These are phyloP conservation scores for Solanum corneliomulleri DNA, from an alignment of 257 asterid species.

Conservation along the genomic window DNA sequence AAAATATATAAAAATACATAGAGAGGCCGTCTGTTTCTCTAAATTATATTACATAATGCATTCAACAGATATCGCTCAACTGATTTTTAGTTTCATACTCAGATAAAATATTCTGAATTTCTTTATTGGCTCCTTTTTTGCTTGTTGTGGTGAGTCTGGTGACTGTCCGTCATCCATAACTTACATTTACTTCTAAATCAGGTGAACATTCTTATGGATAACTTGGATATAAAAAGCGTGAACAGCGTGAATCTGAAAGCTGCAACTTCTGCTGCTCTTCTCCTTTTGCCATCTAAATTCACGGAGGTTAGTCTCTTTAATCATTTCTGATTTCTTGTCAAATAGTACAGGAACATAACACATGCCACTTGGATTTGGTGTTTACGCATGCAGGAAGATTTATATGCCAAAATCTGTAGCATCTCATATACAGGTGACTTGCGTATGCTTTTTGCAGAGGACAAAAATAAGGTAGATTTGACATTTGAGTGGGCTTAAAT, in stretches of 20 bases:
- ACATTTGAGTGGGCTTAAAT: conserved; percentile 4
- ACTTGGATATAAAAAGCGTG: conserved; percentile 37
- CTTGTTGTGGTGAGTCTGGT: neutral
- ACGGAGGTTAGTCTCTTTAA: conserved; percentile 45
- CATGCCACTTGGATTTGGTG: neutral
- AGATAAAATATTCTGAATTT: neutral
- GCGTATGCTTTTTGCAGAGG: conserved; percentile 91
- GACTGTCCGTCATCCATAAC: neutral
- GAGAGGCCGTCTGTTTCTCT: neutral
- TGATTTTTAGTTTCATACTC: neutral
- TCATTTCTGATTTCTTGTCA: neutral
- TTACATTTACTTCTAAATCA: conserved; percentile 2
- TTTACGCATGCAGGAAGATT: conserved; percentile 61
- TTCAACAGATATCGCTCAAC: neutral
- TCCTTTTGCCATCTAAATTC: conserved; percentile 76
- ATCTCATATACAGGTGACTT: conserved; percentile 87
- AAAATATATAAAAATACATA: neutral
- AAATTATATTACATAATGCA: neutral
- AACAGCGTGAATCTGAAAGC: conserved; percentile 67
- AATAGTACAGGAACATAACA: neutral
- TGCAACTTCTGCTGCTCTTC: conserved; percentile 75
- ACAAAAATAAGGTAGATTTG: conserved; percentile 63
- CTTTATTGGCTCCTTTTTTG: neutral
- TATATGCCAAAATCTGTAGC: conserved; percentile 74
- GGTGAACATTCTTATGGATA: conserved; percentile 69